Conservation (phyloP, 2,329 filamentous ascomycete species). For the Colletotrichum acutatum region DNA sequence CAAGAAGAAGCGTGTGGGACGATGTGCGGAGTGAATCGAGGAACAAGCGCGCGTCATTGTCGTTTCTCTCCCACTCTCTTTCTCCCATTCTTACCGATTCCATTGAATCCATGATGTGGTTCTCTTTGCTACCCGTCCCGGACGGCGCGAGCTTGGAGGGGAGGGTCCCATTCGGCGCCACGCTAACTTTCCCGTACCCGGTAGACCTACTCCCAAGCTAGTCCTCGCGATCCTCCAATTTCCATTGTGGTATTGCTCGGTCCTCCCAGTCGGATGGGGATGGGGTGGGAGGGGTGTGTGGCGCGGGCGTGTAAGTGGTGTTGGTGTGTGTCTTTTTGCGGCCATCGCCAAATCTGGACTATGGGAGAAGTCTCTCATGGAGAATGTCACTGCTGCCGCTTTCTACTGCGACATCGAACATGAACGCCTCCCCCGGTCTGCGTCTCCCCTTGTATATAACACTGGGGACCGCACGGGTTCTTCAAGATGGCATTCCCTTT, state of each 20-base stretch:
- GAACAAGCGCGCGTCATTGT: slow-evolving; percentile 3
- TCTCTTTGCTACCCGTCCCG: neutral
- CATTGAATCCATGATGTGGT: neutral
- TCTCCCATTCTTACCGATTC: neutral
- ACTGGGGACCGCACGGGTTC: neutral
- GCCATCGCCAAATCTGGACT: neutral
- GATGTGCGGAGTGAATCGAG: neutral
- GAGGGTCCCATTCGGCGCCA: neutral
- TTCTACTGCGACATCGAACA: slow-evolving; percentile 19
- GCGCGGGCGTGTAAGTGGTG: too few relatives aligned
- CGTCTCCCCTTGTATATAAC: slow-evolving; percentile 22
- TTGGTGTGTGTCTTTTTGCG: neutral
- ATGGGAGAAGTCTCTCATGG: neutral
- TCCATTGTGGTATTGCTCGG: slow-evolving; percentile 17
- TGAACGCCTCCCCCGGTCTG: neutral
- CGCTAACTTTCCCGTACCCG: slow-evolving; percentile 6
- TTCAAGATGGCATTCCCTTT: neutral
- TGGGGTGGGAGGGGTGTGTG: neutral
- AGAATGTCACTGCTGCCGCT: slow-evolving; percentile 9
- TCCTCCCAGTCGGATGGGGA: neutral
- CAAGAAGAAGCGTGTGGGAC: neutral
- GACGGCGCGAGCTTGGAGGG: neutral
- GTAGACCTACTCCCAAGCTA: neutral
- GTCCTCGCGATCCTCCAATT: slow-evolving; percentile 25
- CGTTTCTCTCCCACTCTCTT: neutral